Evolutionary conservation across 441 rosid species (phyloP).

Genomic region (Erysimum cheiri): DNA sequence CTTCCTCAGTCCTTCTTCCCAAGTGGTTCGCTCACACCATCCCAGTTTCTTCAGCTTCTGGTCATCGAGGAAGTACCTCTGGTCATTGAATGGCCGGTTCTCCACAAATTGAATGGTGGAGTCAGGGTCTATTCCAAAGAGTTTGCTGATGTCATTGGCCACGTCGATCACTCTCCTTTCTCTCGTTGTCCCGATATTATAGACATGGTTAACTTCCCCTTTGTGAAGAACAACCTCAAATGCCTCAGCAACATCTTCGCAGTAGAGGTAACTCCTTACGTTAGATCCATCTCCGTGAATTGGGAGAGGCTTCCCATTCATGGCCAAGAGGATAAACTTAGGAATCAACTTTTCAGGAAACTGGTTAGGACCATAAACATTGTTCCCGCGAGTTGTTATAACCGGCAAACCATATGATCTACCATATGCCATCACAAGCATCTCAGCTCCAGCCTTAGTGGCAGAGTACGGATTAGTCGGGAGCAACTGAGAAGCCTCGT

Average conservation of each 20-base stretch:
- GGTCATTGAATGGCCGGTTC: slow-evolving; percentile 91
- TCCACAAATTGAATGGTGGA: slow-evolving; percentile 78
- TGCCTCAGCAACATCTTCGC: slow-evolving; percentile 99
- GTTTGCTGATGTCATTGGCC: slow-evolving; percentile 77
- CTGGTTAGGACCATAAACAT: slow-evolving; percentile 74
- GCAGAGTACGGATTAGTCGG: slow-evolving; percentile 79
- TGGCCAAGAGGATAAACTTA: slow-evolving; percentile 64
- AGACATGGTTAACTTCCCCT: slow-evolving; percentile 93
- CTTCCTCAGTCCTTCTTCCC: slow-evolving; percentile 92
- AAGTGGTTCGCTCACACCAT: slow-evolving; percentile 80
- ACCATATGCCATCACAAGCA: slow-evolving; percentile 81
- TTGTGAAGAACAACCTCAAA: slow-evolving; percentile 89
- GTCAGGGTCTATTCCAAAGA: slow-evolving; percentile 72
- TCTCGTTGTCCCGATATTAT: slow-evolving; percentile 86
- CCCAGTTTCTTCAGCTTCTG: slow-evolving; percentile 83
- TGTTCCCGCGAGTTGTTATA: slow-evolving; percentile 73
- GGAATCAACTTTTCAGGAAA: slow-evolving; percentile 76
- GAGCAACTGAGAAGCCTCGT: slow-evolving; percentile 71
- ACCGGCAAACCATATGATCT: slow-evolving; percentile 71
- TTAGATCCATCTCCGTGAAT: slow-evolving; percentile 94
- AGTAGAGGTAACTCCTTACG: slow-evolving; percentile 84
- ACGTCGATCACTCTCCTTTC: slow-evolving; percentile 94
- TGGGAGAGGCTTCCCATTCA: slow-evolving; percentile 74
- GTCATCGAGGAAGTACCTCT: slow-evolving; percentile 92
- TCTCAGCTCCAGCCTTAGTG: slow-evolving; percentile 74